Base-by-base conservation (phyloP, 805 yeast species). In the Yamadazyma sp. region DNA sequence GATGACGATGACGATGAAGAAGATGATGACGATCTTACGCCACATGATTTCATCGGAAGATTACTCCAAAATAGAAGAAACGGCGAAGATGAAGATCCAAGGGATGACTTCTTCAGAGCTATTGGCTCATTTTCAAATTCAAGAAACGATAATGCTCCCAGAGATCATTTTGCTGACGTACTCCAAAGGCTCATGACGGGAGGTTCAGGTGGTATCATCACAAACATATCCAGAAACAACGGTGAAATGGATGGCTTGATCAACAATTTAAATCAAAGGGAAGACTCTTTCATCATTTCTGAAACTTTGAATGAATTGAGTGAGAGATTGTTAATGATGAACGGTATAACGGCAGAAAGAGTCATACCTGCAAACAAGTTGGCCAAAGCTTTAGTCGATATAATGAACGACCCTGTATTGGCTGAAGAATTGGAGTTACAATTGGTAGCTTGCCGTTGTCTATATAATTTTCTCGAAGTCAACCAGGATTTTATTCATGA, bases 391-490 rank as follows among this genome's bases (percentile, higher is more conserved):
- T 57, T 89, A 28, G 75, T 83, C 1, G 56, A 58, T 2, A 69
- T 87, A 6, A 60, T 91, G 52, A 65, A 67, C 11, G 79, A 77
- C 41, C 81, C 86, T 0, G 27, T 48, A 5, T 69, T 78, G 31
- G 72, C 69, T 19, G 84, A 77, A 14, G 82, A 83, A 43, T 61
- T 86, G 31, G 96, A 91, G 51, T 53, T 89, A n/a, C 91, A 84
- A 50, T 60, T 91, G 28, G 81, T 84, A 25, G 82, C 94, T 0
- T 85, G 95, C 49, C 73, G 96, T 31, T 85, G 95, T 51, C 62
- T 89, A 12, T 83, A 84, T 55, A 89, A 87, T 53, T 61, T 89
- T 29, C 60, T 87, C 36, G 96, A 87, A 52, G 82, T 83, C 8
- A 73, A 81, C 45, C 77, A 78, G 11, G 82, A 82, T 30, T 75